Percentiles rank a stretch among this genome's conserved stretches.
Conservation (phyloP, 2,329 filamentous ascomycete genomes). For the Trichoderma atroviride region DNA sequence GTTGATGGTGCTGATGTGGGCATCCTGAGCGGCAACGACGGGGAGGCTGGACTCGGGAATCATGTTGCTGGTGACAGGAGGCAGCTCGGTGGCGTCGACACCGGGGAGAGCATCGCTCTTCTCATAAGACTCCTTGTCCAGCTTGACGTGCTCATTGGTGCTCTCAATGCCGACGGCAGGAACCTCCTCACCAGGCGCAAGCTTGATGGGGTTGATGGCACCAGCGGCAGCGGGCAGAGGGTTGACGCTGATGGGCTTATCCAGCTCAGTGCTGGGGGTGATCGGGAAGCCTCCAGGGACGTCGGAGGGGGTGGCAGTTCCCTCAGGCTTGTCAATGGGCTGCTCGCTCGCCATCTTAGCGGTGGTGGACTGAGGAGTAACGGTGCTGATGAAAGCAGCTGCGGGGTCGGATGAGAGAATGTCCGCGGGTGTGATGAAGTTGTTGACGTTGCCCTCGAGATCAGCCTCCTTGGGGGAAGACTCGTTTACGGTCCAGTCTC, state of each 20-base stretch:
- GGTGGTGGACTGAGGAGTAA: conserved; percentile 71
- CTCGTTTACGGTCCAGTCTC: conserved; percentile 82
- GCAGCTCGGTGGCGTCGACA: conserved; percentile 45
- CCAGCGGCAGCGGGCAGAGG: conserved; percentile 65
- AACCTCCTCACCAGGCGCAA: conserved; percentile 79
- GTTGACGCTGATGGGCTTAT: conserved; percentile 60
- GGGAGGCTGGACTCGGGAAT: conserved; percentile 85
- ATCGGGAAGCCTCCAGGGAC: conserved; percentile 59
- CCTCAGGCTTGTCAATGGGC: conserved; percentile 28
- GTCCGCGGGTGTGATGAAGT: conserved; percentile 78
- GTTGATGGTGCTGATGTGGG: conserved; percentile 55
- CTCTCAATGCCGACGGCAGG: conserved; percentile 73
- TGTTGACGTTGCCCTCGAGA: conserved; percentile 84
- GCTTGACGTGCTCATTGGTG: conserved; percentile 69
- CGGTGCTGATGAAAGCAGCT: conserved; percentile 64
- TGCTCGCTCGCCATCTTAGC: conserved; percentile 63
- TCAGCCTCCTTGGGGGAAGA: conserved; percentile 82
- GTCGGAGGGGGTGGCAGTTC: conserved; percentile 39
- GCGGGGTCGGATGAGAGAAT: conserved; percentile 56
- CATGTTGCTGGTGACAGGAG: conserved; percentile 61
- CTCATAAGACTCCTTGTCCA: conserved; percentile 86
- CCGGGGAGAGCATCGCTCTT: conserved; percentile 69
- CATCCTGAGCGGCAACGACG: conserved; percentile 51
- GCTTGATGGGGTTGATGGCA: conserved; percentile 75
- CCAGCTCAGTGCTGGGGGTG: conserved; percentile 61